Evolutionary conservation across 2,329 filamentous ascomycete genomes (phyloP).

Genomic region (Hypomyces perniciosus): DNA sequence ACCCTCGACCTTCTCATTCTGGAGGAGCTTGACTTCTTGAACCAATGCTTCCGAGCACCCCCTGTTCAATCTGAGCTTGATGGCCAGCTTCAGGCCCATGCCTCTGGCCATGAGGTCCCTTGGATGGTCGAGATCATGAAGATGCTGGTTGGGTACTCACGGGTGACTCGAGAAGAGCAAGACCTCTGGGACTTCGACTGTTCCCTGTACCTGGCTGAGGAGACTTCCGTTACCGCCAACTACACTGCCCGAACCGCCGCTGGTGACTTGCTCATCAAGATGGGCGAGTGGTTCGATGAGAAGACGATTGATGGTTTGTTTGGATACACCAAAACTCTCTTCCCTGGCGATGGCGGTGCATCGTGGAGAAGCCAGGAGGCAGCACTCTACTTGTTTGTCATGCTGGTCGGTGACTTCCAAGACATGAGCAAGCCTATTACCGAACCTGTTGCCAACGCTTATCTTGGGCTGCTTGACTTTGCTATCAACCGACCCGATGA

Average conservation of each 20-base stretch:
- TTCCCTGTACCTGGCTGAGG: slow-evolving; percentile 90
- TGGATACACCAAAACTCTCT: slow-evolving; percentile 68
- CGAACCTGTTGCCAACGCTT: slow-evolving; percentile 62
- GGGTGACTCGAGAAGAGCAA: slow-evolving; percentile 89
- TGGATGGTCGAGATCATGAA: slow-evolving; percentile 89
- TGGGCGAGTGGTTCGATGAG: slow-evolving; percentile 80
- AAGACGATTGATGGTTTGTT: slow-evolving; percentile 74
- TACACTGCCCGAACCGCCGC: slow-evolving; percentile 92
- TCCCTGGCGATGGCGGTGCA: slow-evolving; percentile 43
- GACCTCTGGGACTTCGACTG: slow-evolving; percentile 95
- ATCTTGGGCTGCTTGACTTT: slow-evolving; percentile 74
- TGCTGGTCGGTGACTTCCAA: slow-evolving; percentile 75
- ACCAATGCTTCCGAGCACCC: slow-evolving; percentile 80
- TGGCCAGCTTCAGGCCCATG: slow-evolving; percentile 60
- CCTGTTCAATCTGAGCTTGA: slow-evolving; percentile 88
- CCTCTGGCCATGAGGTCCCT: slow-evolving; percentile 55
- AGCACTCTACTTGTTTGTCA: slow-evolving; percentile 77
- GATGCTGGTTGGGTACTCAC: slow-evolving; percentile 76
- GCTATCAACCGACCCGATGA: slow-evolving; percentile 64
- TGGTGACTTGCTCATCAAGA: slow-evolving; percentile 85
- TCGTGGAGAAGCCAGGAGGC: slow-evolving; percentile 67
- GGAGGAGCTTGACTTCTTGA: slow-evolving; percentile 92
- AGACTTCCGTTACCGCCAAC: slow-evolving; percentile 89
- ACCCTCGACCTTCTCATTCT: slow-evolving; percentile 89
- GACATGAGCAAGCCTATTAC: slow-evolving; percentile 70